Conservation (phyloP, 208 protist genomes). For the Trypanosoma avium region DNA sequence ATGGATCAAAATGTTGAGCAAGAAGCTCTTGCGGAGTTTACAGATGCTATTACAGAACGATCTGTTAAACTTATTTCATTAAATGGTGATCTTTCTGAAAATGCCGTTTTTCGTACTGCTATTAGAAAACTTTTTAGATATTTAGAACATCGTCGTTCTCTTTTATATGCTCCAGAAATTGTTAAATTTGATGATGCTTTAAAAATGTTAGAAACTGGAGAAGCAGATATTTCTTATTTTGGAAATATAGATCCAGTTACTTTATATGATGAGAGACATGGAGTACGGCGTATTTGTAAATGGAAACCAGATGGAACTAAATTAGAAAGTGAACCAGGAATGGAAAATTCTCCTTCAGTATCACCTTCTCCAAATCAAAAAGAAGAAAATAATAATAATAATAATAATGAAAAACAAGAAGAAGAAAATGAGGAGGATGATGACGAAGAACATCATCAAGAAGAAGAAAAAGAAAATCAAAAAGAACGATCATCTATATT, state of each 20-base stretch:
- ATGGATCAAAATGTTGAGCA: constrained; percentile 30
- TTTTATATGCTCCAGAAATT: constrained; percentile 75
- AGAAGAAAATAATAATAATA: neutral
- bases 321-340: constrained; percentile 10
- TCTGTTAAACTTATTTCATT: constrained; percentile 52
- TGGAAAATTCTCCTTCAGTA: neutral
- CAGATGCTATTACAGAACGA: constrained; percentile 54
- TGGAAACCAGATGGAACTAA: constrained; percentile 49
- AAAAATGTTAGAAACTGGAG: constrained; percentile 43
- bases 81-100: constrained; percentile 53
- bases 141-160: constrained; percentile 70
- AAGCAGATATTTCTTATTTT: constrained; percentile 61
- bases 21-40: constrained; percentile 76
- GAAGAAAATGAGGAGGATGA: constrained; percentile 6
- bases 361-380: neutral
- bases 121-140: constrained; percentile 43
- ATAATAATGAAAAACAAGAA: neutral
- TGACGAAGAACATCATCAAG: neutral
- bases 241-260: constrained; percentile 57
- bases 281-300: constrained; percentile 39
- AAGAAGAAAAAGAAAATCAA: constrained; percentile 8
- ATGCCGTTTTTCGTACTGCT: constrained; percentile 54
- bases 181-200: constrained; percentile 53
- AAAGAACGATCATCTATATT: no score
- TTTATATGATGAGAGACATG: constrained; percentile 48